Conservation (phyloP, 2,329 filamentous ascomycete species). For the Epichloe sibirici region DNA sequence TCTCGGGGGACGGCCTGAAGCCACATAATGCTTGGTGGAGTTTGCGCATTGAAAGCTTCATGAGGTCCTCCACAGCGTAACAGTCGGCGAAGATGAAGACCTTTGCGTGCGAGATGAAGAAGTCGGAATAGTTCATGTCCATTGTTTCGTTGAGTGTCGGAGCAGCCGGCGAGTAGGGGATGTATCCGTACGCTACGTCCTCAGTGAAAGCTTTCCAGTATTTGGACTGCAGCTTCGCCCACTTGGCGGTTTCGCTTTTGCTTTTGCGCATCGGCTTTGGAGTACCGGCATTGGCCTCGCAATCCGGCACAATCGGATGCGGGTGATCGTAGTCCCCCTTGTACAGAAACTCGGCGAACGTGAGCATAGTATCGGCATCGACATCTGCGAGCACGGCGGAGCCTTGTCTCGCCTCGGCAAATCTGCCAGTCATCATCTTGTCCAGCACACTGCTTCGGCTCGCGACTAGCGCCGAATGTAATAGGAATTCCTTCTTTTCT, state of each 20-base stretch:
- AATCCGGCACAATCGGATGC: background rate
- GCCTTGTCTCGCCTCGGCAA: background rate
- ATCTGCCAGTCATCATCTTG: background rate
- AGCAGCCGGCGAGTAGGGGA: no score
- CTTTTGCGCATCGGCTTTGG: no score
- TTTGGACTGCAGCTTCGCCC: fast-evolving
- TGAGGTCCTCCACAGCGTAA: background rate
- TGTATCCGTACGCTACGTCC: background rate
- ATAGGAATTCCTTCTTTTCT: background rate
- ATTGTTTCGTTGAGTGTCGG: background rate
- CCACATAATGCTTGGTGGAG: background rate
- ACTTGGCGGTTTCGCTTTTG: background rate
- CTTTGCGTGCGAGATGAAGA: background rate
- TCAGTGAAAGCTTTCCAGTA: background rate
- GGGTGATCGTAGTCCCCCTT: background rate
- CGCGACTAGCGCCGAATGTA: background rate
- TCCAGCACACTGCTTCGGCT: background rate
- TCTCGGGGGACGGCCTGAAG: background rate
- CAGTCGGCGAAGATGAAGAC: background rate
- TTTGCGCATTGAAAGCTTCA: background rate
- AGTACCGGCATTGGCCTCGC: no score
- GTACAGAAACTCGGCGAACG: background rate
- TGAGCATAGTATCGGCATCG: background rate
- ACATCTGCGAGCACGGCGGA: background rate
- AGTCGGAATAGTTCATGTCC: background rate